phyloP scores from a whole-genome alignment of 1,284 basidiomycete genomes.

The Cryptococcus sp. region DNA sequence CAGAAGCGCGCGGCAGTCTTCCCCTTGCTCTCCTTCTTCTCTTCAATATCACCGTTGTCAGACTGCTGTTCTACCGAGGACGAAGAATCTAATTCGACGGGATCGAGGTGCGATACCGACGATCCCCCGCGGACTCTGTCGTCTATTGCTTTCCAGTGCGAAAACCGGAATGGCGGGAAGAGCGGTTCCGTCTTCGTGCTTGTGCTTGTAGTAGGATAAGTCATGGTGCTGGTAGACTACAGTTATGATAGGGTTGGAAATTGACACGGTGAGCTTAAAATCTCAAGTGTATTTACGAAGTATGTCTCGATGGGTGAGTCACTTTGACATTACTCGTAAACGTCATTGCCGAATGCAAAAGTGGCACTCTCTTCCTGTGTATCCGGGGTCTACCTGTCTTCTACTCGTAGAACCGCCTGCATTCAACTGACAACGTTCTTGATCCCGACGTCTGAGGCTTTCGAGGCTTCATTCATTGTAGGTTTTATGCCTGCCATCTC shows the following conservation, averaged over 20 bases:
- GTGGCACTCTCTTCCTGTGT: not conserved
- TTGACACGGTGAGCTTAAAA: no score
- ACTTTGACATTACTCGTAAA: not conserved
- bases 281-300: no score
- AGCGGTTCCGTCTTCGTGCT: constrained; percentile 12
- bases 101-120: constrained; percentile 49
- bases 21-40: constrained; percentile 4
- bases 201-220: not conserved
- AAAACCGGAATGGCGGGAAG: constrained; percentile 43
- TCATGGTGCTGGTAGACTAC: not conserved
- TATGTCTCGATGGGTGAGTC: not conserved
- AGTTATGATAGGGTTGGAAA: no score
- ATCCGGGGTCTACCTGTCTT: no score
- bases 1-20: constrained; percentile 32
- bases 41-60: not conserved
- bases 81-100: constrained; percentile 21
- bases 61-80: not conserved
- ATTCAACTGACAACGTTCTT: no score
- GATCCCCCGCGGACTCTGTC: constrained; percentile 56
- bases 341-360: not conserved
- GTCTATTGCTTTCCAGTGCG: constrained; percentile 52
- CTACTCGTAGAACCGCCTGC: no score
- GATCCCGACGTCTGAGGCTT: no score
- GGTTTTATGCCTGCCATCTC: no score
- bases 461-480: no score